Evolutionary conservation across 495 filamentous ascomycete species (phyloP).

Genomic region (Penicillium dipodomyicola): DNA sequence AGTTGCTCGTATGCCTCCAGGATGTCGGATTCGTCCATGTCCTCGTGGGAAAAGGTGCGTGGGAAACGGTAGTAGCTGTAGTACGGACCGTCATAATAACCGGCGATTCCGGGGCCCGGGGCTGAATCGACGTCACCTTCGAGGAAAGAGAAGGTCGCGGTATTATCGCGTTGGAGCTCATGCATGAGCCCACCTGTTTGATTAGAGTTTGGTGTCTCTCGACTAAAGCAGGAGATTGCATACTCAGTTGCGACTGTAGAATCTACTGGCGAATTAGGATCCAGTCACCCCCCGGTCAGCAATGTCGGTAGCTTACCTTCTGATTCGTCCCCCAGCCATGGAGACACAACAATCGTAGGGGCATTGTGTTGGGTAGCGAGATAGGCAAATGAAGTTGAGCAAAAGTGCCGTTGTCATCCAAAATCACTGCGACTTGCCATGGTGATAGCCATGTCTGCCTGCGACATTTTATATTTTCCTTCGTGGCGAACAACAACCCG

Average conservation of each 20-base stretch:
- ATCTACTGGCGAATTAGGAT: constrained; percentile 21
- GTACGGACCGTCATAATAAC: constrained; percentile 36
- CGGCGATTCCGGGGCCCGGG: constrained; percentile 34
- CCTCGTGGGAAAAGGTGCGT: constrained; percentile 22
- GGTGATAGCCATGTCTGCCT: background rate
- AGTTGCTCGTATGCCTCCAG: constrained; percentile 31
- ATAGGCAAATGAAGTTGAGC: background rate
- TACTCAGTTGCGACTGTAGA: constrained; percentile 32
- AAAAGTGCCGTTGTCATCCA: background rate
- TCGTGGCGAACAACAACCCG: background rate
- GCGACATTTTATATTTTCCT: constrained; percentile 15
- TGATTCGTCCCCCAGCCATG: constrained; percentile 36
- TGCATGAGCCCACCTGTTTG: constrained; percentile 24
- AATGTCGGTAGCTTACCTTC: constrained; percentile 18
- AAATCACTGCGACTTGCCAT: background rate
- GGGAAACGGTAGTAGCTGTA: constrained; percentile 39
- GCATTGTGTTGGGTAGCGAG: constrained; percentile 18
- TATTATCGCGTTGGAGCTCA: constrained; percentile 34
- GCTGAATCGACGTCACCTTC: constrained; percentile 36
- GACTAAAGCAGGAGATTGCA: background rate
- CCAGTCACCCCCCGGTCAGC: no score
- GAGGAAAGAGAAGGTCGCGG: constrained; percentile 33
- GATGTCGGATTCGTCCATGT: constrained; percentile 27
- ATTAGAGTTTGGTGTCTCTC: constrained; percentile 4
- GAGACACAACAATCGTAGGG: constrained; percentile 30